Percentiles rank a stretch among this genome's conserved stretches.
Conservation (phyloP, 768 basidiomycete species). For the Lactarius hengduanensis region DNA sequence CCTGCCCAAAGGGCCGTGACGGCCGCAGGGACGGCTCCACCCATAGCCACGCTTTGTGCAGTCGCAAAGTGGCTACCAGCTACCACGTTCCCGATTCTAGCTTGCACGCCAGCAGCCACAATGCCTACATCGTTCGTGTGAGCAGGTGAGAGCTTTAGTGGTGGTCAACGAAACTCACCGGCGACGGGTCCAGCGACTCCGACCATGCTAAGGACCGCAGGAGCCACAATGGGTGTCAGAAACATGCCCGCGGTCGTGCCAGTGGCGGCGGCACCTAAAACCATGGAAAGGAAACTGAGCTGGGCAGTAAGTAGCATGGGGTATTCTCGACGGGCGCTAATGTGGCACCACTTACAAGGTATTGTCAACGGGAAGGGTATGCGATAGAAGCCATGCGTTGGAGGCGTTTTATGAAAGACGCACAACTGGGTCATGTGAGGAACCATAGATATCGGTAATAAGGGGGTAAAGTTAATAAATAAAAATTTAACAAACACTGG, state of each 20-base stretch:
- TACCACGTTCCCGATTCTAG: constrained; percentile 4
- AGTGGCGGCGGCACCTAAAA: not conserved
- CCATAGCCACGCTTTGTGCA: constrained; percentile 14
- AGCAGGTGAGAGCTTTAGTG: no score
- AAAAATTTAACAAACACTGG: no score
- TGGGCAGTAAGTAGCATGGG: not conserved
- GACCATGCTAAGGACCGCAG: not conserved
- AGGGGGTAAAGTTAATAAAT: no score
- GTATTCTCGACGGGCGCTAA: not conserved
- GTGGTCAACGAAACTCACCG: not conserved
- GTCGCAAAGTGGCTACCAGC: not conserved
- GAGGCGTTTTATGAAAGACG: no score
- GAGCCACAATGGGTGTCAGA: constrained; percentile 1
- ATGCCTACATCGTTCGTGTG: not conserved
- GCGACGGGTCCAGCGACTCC: constrained; percentile 16
- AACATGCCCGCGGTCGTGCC: not conserved
- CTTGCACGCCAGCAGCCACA: constrained; percentile 8
- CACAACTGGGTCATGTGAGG: no score
- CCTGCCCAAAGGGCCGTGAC: not conserved
- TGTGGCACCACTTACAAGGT: constrained; percentile 4
- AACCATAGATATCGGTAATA: no score
- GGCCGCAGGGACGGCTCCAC: not conserved
- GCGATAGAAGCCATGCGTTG: no score
- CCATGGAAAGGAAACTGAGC: not conserved
- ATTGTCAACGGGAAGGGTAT: not conserved